A percentile compares a stretch with the other conserved stretches of the same genome.
Evolutionary conservation across 805 yeast genomes (phyloP).

Genomic region (Candida oleophila): DNA sequence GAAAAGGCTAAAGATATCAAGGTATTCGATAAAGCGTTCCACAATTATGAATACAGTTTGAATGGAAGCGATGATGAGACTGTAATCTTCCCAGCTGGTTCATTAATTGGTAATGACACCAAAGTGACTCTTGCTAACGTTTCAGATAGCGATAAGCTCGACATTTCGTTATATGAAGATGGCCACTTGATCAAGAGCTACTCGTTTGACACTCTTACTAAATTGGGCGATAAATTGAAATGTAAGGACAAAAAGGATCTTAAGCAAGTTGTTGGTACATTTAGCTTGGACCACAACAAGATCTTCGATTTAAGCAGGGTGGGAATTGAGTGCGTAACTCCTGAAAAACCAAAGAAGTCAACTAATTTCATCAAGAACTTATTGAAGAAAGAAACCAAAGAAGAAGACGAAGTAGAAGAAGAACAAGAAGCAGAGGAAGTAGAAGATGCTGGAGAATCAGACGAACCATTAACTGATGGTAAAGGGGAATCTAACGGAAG

Average conservation of each 20-base stretch:
- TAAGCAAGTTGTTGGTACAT: conserved; percentile 36
- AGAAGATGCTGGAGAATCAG: conserved; percentile 5
- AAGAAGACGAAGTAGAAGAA: conserved; percentile 22
- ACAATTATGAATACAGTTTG: conserved; percentile 43
- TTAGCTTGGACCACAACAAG: conserved; percentile 48
- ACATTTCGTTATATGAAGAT: conserved; percentile 37
- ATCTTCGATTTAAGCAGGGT: conserved; percentile 47
- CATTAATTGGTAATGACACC: conserved; percentile 32
- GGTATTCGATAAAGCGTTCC: conserved; percentile 55
- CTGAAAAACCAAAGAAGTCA: conserved; percentile 12
- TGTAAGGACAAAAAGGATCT: conserved; percentile 34
- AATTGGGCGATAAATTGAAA: conserved; percentile 31
- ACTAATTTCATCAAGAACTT: conserved; percentile 23
- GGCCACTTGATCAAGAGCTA: conserved; percentile 32
- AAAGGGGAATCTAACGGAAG: conserved; percentile 9
- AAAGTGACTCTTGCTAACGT: conserved; percentile 37
- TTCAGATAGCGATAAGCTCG: conserved; percentile 18
- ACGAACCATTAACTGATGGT: conserved; percentile 2
- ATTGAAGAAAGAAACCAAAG: conserved; percentile 19
- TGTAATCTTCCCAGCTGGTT: conserved; percentile 48
- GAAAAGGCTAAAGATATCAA: conserved; percentile 60
- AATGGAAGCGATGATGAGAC: conserved; percentile 21
- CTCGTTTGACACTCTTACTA: conserved; percentile 21
- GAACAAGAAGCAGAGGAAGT: conserved; percentile 12
- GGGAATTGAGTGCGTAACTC: conserved; percentile 41